Evolutionary conservation across 768 basidiomycete species (phyloP), one percentile per base, ranked within the genome.

Genomic region (Leccinum variicolor): DNA sequence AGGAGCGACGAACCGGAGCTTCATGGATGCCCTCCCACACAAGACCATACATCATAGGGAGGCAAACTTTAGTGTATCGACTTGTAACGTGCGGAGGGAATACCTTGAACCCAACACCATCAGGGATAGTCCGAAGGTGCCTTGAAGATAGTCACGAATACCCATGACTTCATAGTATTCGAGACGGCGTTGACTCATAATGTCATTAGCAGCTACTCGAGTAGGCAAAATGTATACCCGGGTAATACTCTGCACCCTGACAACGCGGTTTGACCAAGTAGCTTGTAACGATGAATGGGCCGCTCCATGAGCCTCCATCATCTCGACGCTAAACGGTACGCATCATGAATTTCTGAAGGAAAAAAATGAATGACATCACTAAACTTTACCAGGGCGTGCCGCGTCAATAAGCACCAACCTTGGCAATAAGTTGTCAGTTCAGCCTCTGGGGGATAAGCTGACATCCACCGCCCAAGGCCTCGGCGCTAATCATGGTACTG

Each of bases 1-100:
- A 82, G 82, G 57, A 85, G 69, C 70, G 84, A n/a, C n/a, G n/a
- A n/a, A n/a, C 21, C 14, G 10, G 13, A 46, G 14, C 23, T 4
- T 46, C 14, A 4, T 23, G 45, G 6, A 3, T 45, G 14, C 8
- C 45, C 3, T 15, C 45, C 45, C 7, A 46, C 7, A 46, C 45
- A 25, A 46, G 2, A 25, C 14, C 14, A 46, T 8, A 23, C 23
- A 23, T 11, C 7, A 8, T 8, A 46, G 15, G 11, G 43, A 23
- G 43, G 19, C 6, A 15, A 25, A 25, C 3, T 46, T 21, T 5
- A 31, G 13, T 41, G 19, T 10, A 15, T 23, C 4, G 3, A 8
- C 15, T 17, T 7, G 25, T 3, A 54, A 54, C 26, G 3, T 7
- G 52, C 19, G 28, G 19, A 7, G 23, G 4, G 26, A 15, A 13